Evolutionary conservation across 106 monocot species (phyloP), one percentile per base, ranked within the genome.

Genomic region (Narthecium ossifragum): DNA sequence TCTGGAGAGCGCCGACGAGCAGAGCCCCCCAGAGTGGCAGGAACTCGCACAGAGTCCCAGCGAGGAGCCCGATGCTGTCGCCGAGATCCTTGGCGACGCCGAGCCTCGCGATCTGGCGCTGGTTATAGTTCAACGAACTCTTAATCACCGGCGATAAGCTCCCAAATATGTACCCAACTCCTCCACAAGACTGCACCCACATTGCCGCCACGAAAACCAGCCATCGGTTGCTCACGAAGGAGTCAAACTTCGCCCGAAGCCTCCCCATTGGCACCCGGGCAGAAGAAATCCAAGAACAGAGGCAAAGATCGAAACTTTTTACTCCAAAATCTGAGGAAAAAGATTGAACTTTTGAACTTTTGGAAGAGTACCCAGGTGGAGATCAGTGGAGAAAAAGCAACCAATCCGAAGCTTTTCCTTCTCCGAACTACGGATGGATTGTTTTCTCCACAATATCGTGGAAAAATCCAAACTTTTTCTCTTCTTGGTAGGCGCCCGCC

Each of bases 51-150:
- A 92, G 70, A 26, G 57, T 77, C 40, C 80, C 92, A 17, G 92
- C 80, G 14, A 87, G 53, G 63, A 92, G 75, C 6, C 92, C 86
- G 26, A 83, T 64, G 62, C 86, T 80, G 66, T 80, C 86, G 30
- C 83, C 86, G 49, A 92, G 69, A 61, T 92, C 86, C 70, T 92
- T 86, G 54, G 86, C 83, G 15, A 92, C 75, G 0, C 80, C 92
- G 18, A 86, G 72, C 23, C 71, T 68, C 4, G 92, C 87, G 25
- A 87, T 36, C 64, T 92, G 77, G 8, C 87, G 67, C 75, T 92
- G 92, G 64, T 87, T 92, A 62, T 92, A 92, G 27, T 70, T 67
- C 55, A 92, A 31, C 1, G 79, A 60, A 47, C 66, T 67, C 77
- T 92, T 92, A 17, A 92, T 83, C 31, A 72, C 61, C 11, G 92